These are phyloP conservation scores for Aspergillus sp. DNA, from an alignment of 2,329 filamentous ascomycete genomes.

Conservation along the genomic window DNA sequence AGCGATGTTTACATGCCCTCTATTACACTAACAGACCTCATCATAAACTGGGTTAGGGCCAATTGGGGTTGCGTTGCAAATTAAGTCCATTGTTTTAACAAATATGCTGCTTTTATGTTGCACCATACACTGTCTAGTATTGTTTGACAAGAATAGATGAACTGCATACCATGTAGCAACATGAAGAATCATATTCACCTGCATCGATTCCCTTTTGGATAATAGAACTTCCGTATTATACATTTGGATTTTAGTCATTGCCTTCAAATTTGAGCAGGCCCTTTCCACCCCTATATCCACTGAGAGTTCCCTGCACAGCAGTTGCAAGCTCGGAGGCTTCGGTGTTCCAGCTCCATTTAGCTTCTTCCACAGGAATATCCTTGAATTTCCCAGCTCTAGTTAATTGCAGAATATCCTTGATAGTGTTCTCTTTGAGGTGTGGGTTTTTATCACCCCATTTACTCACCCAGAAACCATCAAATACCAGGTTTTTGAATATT, in stretches of 20 bases:
- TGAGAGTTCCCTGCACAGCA: slow-evolving; percentile 78
- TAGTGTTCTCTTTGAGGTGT: slow-evolving; percentile 71
- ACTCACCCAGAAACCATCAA: slow-evolving; percentile 94
- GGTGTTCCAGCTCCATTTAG: slow-evolving; percentile 82
- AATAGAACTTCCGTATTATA: slow-evolving; percentile 13
- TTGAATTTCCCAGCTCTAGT: slow-evolving; percentile 74
- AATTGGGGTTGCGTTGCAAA: slow-evolving; percentile 50
- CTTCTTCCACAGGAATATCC: slow-evolving; percentile 78
- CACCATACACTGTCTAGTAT: not conserved
- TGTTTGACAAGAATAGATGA: not conserved
- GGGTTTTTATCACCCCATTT: slow-evolving; percentile 78
- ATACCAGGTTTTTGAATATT: slow-evolving; percentile 89
- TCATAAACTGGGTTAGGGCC: slow-evolving; percentile 59
- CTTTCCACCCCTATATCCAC: slow-evolving; percentile 84
- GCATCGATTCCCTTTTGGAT: not conserved
- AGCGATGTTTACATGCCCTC: slow-evolving; percentile 54
- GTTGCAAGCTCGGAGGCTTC: slow-evolving; percentile 66
- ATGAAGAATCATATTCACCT: not conserved
- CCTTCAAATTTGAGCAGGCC: slow-evolving; percentile 79
- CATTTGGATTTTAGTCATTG: slow-evolving; percentile 29
- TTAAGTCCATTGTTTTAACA: not conserved
- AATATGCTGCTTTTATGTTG: not conserved
- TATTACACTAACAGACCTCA: slow-evolving; percentile 56
- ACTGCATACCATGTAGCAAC: not conserved
- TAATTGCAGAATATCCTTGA: slow-evolving; percentile 79